These are phyloP conservation scores for Halteria grandinella DNA, from an alignment of 73 alveolate genomes.

Conservation along the genomic window DNA sequence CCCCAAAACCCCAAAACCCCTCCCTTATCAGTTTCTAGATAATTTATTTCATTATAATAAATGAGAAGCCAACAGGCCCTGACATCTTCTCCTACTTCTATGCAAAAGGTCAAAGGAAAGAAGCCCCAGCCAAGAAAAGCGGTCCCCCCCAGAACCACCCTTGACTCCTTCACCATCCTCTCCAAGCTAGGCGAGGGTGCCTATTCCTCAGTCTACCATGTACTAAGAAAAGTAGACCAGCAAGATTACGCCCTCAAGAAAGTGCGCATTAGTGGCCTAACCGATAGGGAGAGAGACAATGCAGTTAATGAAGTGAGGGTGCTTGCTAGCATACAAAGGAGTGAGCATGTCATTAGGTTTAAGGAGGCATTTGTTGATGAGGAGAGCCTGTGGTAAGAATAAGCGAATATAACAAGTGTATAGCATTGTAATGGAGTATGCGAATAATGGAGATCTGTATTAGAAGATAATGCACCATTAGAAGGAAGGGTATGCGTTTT, in stretches of 20 bases:
- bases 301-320: conserved; percentile 86
- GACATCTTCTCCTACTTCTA: no score
- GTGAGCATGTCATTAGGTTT: conserved; percentile 72
- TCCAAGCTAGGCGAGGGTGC: conserved; percentile 87
- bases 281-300: conserved; percentile 73
- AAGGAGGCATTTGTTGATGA: conserved; percentile 85
- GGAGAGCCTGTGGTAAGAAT: conserved; percentile 28
- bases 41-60: no score
- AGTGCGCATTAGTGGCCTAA: conserved; percentile 65
- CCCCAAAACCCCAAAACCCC: no score
- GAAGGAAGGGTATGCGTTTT: conserved; percentile 62
- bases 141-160: no score
- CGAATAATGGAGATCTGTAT: conserved; percentile 84
- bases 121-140: no score
- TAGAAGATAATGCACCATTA: conserved; percentile 70
- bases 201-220: conserved; percentile 72
- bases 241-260: conserved; percentile 77
- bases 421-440: conserved; percentile 85
- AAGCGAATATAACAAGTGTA: conserved; percentile 20
- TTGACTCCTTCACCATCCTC: no score
- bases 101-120: no score
- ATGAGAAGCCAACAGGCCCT: no score
- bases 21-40: no score
- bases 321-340: conserved; percentile 81
- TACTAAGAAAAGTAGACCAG: conserved; percentile 67